Percentiles rank a stretch among this genome's conserved stretches.
phyloP scores from a whole-genome alignment of 2,329 filamentous ascomycete species.

The Botrytis aclada region DNA sequence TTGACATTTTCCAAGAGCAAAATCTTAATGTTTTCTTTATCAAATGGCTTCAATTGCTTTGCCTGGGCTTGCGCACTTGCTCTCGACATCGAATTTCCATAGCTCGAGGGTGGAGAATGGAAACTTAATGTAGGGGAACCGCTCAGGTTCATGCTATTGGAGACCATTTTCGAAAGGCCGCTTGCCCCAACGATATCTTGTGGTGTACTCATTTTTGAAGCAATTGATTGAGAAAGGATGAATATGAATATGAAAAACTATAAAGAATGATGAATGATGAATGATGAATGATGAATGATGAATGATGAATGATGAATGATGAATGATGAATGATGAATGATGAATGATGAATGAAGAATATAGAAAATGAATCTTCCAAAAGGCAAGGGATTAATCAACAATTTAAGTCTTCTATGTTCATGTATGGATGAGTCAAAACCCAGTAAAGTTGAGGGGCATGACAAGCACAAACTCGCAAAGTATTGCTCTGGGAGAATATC shows the following conservation, averaged over 20 bases:
- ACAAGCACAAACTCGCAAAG: conserved; percentile 9
- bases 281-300: background rate
- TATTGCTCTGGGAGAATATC: conserved; percentile 9
- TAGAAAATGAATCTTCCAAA: background rate
- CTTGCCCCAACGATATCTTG: conserved; percentile 47
- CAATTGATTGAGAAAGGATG: background rate
- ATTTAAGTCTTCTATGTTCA: conserved; percentile 11
- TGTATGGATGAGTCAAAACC: conserved; percentile 12
- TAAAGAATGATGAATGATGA: background rate
- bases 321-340: background rate
- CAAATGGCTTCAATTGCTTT: conserved; percentile 92
- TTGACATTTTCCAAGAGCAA: conserved; percentile 96
- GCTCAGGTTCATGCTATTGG: conserved; percentile 60
- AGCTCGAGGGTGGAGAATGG: conserved; percentile 67
- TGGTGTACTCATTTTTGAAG: conserved; percentile 25
- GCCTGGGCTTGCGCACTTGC: conserved; percentile 42
- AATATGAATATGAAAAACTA: background rate
- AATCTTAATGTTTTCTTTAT: conserved; percentile 94
- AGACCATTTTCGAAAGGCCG: conserved; percentile 44
- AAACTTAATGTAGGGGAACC: conserved; percentile 69
- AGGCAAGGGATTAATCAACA: background rate
- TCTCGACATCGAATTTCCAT: conserved; percentile 44
- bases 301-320: background rate
- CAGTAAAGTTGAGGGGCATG: background rate
- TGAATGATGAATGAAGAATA: background rate